Evolutionary conservation across 768 basidiomycete species (phyloP), one percentile per base, ranked within the genome.

Genomic region (Chalciporus piperatus): DNA sequence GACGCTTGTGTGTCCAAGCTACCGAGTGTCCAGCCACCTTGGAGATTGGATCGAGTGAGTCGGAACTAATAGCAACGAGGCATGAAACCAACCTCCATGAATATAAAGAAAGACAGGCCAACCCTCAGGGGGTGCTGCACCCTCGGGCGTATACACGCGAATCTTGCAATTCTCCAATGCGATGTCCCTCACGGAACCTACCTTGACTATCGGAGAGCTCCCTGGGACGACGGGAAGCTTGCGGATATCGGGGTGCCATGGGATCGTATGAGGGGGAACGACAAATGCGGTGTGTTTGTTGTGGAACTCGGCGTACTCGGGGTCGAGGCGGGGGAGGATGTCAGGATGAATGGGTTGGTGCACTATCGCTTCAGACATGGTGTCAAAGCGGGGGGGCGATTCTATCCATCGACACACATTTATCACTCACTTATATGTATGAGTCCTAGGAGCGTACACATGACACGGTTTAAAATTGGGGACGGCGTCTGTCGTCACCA

Each of bases 21-120:
- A 0, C 87, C 87, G 2, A 87, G 73, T 0, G 85, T 86, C 87
- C 87, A 88, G 30, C 87, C 87, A 25, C 87, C 86, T 84, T 55
- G 6, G 13, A 11, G 11, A 44, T 1, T n/a, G 1, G 11, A 44
- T 1, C 20, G 1, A 20, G 13, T 11, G 42, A 20, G 49, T 23
- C 54, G 23, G 35, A 35, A 8, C n/a, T 5, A 9, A 37, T 37
- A 41, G 27, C 22, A 40, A 23, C 41, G 11, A 19, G 13, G 10
- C 41, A 23, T 44, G 44, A 17, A 12, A 48, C 75, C 28, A 46
- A 80, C 86, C 87, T 51, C 87, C 87, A 55, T 88, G 87, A 60
- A 84, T 85, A 72, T 76, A 89, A 17, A 89, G 75, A 48, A 88
- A 78, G 1, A 83, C 77, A 0, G 85, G 85, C 85, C 85, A 87